Evolutionary conservation across 1,284 basidiomycete species (phyloP).

Genomic region (Leccinum ponderosum): DNA sequence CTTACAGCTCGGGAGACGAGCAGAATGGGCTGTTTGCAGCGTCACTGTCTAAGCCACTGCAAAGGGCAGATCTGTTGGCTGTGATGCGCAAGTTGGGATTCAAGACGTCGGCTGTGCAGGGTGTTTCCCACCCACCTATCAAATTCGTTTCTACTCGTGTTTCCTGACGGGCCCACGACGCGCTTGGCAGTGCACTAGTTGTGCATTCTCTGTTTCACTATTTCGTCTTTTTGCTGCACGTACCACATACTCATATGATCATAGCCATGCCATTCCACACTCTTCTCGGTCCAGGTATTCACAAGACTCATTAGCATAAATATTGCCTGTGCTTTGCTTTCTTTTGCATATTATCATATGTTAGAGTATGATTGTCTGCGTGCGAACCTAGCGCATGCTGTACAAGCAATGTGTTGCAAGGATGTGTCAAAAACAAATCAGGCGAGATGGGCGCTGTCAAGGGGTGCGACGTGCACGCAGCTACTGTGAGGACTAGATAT

Average conservation of each 20-base stretch:
- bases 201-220: conserved; percentile 33
- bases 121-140: conserved; percentile 43
- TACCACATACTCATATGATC: conserved; percentile 35
- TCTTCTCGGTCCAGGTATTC: conserved; percentile 14
- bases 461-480: neutral
- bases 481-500: neutral
- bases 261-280: conserved; percentile 31
- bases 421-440: conserved; percentile 7
- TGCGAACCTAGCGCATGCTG: conserved; percentile 11
- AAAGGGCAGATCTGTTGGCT: conserved; percentile 79
- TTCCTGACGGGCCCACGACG: conserved; percentile 26
- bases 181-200: neutral
- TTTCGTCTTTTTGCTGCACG: conserved; percentile 34
- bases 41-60: conserved; percentile 84
- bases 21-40: conserved; percentile 83
- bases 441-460: conserved; percentile 28
- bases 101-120: conserved; percentile 77
- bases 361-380: conserved; percentile 33
- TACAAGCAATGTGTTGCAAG: neutral
- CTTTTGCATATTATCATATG: conserved; percentile 45
- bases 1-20: conserved; percentile 74
- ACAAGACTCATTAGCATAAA: conserved; percentile 39
- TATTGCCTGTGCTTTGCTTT: conserved; percentile 29
- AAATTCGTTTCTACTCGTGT: conserved; percentile 49
- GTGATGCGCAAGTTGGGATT: conserved; percentile 87